Evolutionary conservation across 257 asterid genomes (phyloP).

Genomic region (Lavandula angustifolia): DNA sequence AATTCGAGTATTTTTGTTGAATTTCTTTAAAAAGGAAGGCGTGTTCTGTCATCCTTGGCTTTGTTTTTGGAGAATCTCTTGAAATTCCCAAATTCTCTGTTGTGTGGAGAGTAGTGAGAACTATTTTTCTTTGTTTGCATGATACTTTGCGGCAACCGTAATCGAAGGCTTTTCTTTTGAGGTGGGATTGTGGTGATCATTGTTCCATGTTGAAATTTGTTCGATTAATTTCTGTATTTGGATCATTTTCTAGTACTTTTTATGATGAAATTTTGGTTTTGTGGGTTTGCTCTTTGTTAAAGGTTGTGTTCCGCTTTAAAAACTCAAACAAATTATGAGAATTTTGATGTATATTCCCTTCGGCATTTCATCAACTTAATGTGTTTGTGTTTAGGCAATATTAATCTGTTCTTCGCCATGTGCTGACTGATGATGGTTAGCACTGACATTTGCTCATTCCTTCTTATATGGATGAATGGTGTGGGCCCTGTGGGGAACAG

Average conservation of each 20-base stretch:
- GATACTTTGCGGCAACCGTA: not conserved
- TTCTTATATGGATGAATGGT: not conserved
- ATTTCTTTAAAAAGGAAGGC: not conserved
- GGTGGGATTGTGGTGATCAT: slow-evolving; percentile 6
- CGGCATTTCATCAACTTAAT: no score
- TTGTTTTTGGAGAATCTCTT: not conserved
- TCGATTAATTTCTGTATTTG: slow-evolving; percentile 7
- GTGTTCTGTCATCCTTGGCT: not conserved
- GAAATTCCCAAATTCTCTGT: not conserved
- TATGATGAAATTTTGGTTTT: no score
- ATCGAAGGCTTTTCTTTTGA: slow-evolving; percentile 5
- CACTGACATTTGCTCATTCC: not conserved
- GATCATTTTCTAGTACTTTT: not conserved
- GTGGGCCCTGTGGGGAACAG: not conserved
- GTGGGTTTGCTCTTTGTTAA: no score
- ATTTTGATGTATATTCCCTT: no score
- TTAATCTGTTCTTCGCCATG: not conserved
- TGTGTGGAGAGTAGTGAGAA: not conserved
- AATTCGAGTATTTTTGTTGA: not conserved
- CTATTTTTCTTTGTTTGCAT: slow-evolving; percentile 4
- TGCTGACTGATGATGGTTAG: not conserved
- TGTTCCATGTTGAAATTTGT: not conserved
- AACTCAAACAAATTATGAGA: no score
- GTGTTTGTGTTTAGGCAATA: no score
- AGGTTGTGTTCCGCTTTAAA: no score